Evolutionary conservation across 163 green algal genomes (phyloP), one percentile per base, ranked within the genome.

Genomic region (Scenedesmus sp.): DNA sequence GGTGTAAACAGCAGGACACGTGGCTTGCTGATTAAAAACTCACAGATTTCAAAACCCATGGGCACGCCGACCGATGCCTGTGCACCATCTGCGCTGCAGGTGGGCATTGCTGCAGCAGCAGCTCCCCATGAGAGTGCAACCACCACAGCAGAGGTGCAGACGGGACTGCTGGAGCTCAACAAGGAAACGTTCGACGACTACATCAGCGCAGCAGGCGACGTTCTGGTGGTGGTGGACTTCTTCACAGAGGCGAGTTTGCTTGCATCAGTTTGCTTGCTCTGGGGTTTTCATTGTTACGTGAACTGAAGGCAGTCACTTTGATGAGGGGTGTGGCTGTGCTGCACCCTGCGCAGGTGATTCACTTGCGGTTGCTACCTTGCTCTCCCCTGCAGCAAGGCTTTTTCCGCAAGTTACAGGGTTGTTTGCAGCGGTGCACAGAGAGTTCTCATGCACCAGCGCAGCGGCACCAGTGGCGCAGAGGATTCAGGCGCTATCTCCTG

Each of bases 301-400:
- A 18, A 55, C 74, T 5, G 18, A 15, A 9, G 3, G 9, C 9
- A 10, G 59, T 64, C 59, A 64, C 59, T 64, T 64, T 8, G 59
- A 46, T 46, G 34, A 46, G 34, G 34, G 34, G 34, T 46, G 34
- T 46, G 34, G 34, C 34, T 46, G 34, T 46, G 34, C 34, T 46
- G 34, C 34, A 46, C 34, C 34, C 34, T 23, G 6, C 34, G 34
- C 34, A 46, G 91, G 86, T 54, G 90, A 94, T 85, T 92, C 89
- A 56, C 91, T 98, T n/a, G 92, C 96, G 9, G 93, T 97, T 3
- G 94, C 97, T 0, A 96, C 97, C 89, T 98, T 96, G 84, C 97
- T 94, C 93, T 97, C 96, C 34, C 34, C 34, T 46, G 34, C 34
- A 46, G 34, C 34, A 46, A 46, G 34, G 34, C 34, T 46, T 46